phyloP scores from a whole-genome alignment of 2,329 filamentous ascomycete species.

The Phoma herbarum region DNA sequence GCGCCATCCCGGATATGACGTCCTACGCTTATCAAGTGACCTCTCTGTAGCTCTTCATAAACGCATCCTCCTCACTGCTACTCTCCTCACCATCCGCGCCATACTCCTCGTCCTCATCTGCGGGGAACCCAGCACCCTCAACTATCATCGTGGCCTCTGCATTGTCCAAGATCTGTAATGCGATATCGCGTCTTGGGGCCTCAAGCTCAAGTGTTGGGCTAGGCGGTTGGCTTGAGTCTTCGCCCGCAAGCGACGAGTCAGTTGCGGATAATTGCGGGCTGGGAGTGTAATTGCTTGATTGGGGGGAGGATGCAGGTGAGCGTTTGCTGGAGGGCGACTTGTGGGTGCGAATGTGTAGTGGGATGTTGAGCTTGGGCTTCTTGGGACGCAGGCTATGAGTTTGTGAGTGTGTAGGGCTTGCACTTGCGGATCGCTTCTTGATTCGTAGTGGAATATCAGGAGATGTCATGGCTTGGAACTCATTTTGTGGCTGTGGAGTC shows the following conservation, averaged over 20 bases:
- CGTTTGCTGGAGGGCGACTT: too few species aligned
- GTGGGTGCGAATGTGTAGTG: background rate
- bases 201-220: too few species aligned
- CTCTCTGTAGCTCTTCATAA: background rate
- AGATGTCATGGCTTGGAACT: background rate
- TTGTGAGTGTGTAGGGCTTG: background rate
- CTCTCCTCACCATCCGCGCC: background rate
- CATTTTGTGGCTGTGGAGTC: too few species aligned
- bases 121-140: background rate
- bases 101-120: background rate
- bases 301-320: background rate
- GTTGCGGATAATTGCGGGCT: background rate
- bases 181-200: too few species aligned
- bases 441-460: background rate
- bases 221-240: too few species aligned
- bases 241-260: too few species aligned
- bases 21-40: background rate
- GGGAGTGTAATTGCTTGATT: background rate
- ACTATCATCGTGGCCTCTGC: too few species aligned
- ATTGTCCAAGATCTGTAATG: too few species aligned
- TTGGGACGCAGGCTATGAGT: background rate
- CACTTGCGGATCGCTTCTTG: background rate
- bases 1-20: too few species aligned
- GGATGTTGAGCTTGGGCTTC: background rate
- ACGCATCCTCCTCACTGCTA: background rate